phyloP scores from a whole-genome alignment of 1,284 basidiomycete species.

The Ustilago nuda region DNA sequence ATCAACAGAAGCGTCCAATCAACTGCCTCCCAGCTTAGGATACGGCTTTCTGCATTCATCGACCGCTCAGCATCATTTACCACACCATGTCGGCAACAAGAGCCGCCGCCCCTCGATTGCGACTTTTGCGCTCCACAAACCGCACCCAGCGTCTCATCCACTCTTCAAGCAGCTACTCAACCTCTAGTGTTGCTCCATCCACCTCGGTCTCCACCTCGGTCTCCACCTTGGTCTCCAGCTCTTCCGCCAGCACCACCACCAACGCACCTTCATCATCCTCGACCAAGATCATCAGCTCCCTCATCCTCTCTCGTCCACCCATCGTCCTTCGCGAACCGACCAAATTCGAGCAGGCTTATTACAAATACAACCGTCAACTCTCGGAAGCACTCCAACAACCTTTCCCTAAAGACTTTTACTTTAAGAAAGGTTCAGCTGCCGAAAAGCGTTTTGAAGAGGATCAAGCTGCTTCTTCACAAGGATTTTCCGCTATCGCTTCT shows the following conservation, averaged over 20 bases:
- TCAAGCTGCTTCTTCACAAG: conserved; percentile 35
- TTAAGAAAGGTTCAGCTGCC: conserved; percentile 89
- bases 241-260: conserved; percentile 17
- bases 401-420: conserved; percentile 90
- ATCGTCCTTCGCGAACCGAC: conserved; percentile 82
- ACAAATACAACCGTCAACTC: conserved; percentile 85
- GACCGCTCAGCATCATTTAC: no score
- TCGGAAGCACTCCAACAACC: conserved; percentile 88
- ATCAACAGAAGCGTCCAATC: no score
- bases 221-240: conserved; percentile 12
- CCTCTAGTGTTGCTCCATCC: conserved; percentile 13
- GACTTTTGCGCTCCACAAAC: not conserved
- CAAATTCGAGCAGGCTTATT: conserved; percentile 85
- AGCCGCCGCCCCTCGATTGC: conserved; percentile 32
- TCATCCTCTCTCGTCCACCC: conserved; percentile 87
- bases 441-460: conserved; percentile 80
- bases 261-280: conserved; percentile 9
- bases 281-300: conserved; percentile 69
- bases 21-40: no score
- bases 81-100: conserved; percentile 34
- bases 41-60: no score
- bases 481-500: conserved; percentile 39
- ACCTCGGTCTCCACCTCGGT: conserved; percentile 15
- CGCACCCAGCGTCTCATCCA: conserved; percentile 20
- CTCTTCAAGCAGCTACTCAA: conserved; percentile 21